Percentiles rank a stretch among this genome's conserved stretches.
Evolutionary conservation across 2,329 filamentous ascomycete genomes (phyloP).

Genomic region (Peltaster fructicola): DNA sequence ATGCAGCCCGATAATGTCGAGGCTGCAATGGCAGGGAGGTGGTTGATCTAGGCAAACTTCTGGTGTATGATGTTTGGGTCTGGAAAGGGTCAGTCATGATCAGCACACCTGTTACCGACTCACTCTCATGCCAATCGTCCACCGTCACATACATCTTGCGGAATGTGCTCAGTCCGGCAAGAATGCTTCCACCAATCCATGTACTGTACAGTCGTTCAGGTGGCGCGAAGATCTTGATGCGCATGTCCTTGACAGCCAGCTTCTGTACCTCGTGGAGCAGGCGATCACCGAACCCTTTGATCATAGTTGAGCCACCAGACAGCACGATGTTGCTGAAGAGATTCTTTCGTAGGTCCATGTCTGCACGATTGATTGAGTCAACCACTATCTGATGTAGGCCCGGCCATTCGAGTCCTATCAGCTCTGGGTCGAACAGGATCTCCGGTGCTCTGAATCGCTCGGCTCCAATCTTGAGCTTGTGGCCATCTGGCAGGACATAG

Average conservation of each 20-base stretch:
- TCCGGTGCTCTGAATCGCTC: slow-evolving; percentile 93
- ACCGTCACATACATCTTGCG: slow-evolving; percentile 99
- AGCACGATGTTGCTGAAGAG: slow-evolving; percentile 95
- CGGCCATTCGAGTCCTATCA: slow-evolving; percentile 91
- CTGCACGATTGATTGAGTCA: slow-evolving; percentile 84
- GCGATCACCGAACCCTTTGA: slow-evolving; percentile 89
- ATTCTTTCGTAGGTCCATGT: slow-evolving; percentile 85
- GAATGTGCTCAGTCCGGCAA: slow-evolving; percentile 93
- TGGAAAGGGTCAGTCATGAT: slow-evolving; percentile 6
- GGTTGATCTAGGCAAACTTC: slow-evolving; percentile 91
- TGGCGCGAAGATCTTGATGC: slow-evolving; percentile 97
- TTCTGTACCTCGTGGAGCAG: slow-evolving; percentile 81
- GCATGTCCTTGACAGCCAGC: slow-evolving; percentile 94
- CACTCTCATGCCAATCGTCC: slow-evolving; percentile 94
- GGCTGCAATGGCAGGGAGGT: too few relatives aligned
- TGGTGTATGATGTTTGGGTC: slow-evolving; percentile 95
- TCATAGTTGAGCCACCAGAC: slow-evolving; percentile 87
- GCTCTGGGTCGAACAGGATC: slow-evolving; percentile 92
- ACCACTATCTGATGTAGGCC: slow-evolving; percentile 97
- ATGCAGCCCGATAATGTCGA: too few relatives aligned
- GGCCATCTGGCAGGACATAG: slow-evolving; percentile 80
- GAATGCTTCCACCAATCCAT: slow-evolving; percentile 95
- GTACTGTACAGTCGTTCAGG: slow-evolving; percentile 97
- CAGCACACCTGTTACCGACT: slow-evolving; percentile 7
- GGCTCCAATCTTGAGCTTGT: slow-evolving; percentile 83